Conservation (phyloP, 495 filamentous ascomycete genomes). For the Hypoxylon subgilvum region DNA sequence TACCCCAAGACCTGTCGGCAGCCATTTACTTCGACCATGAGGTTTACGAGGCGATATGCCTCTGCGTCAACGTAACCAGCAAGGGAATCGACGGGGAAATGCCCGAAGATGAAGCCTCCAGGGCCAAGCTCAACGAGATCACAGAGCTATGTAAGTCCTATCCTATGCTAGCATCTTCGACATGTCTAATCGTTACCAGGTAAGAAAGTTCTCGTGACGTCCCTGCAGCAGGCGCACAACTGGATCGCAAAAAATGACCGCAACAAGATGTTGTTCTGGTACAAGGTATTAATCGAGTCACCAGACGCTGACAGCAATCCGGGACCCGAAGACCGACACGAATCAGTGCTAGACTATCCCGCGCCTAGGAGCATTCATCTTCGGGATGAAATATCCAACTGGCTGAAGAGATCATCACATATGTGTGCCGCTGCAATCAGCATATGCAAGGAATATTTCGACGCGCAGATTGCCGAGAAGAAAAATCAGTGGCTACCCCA, state of each 20-base stretch:
- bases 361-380: slow-evolving; percentile 40
- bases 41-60: slow-evolving; percentile 80
- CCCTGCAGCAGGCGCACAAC: slow-evolving; percentile 89
- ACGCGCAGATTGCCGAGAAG: slow-evolving; percentile 34
- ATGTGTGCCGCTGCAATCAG: slow-evolving; percentile 51
- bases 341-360: slow-evolving; percentile 34
- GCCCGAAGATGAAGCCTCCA: slow-evolving; percentile 64
- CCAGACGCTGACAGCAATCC: slow-evolving; percentile 50
- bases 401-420: slow-evolving; percentile 60
- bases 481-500: slow-evolving; percentile 45
- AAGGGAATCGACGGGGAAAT: slow-evolving; percentile 88
- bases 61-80: slow-evolving; percentile 86
- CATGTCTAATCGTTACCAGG: slow-evolving; percentile 53
- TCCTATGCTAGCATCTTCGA: not conserved
- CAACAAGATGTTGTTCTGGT: slow-evolving; percentile 89
- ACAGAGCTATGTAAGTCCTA: slow-evolving; percentile 58
- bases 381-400: slow-evolving; percentile 51
- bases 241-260: slow-evolving; percentile 90
- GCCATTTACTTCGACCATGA: slow-evolving; percentile 78
- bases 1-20: slow-evolving; percentile 85
- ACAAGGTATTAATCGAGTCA: slow-evolving; percentile 67
- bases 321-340: slow-evolving; percentile 46
- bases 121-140: slow-evolving; percentile 58
- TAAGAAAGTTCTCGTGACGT: slow-evolving; percentile 88
- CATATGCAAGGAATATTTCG: slow-evolving; percentile 50